Evolutionary conservation across 306 rosid genomes (phyloP), one percentile per base, ranked within the genome.

Genomic region (Gastrolobium villosum): DNA sequence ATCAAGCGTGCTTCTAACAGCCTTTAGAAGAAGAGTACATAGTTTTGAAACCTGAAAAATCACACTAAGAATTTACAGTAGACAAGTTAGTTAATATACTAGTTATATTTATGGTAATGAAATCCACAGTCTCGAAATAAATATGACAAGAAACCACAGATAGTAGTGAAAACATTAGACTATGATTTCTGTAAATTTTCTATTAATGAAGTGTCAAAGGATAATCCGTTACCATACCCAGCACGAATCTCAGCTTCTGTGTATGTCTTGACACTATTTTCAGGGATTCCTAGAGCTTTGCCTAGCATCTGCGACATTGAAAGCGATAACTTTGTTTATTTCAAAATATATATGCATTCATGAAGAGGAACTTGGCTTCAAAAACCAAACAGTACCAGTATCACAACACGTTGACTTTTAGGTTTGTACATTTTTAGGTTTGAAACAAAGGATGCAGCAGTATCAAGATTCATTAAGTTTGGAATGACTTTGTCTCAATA

Each of bases 211-310:
- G 65, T 20, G 59, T 59, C 26, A 3, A 69, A 72, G 63, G 70
- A 79, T 48, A 60, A 56, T 4, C 39, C 45, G 55, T 35, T 40
- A 54, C 15, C 85, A 57, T 92, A 95, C 99, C 99, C 86, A 44
- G 99, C 91, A 49, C 99, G 96, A 83, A 95, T 91, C 89, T 95
- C 98, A 36, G 98, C 99, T 84, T 95, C 98, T 36, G 98, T 89
- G 67, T 89, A 95, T 76, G 98, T 95, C 73, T 89, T 85, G 79
- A 91, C 88, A 81, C 88, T 92, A 82, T 88, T 93, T 73, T 92
- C 99, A 72, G 98, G 97, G 78, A 95, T 87, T 78, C 97, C 90
- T 41, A 95, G 84, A 77, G 99, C 98, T 73, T 85, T 91, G 68
- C 99, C 99, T 54, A 95, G 87, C 49, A 79, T 69, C 99, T 92